Conservation (phyloP, 2,329 filamentous ascomycete species). For the Apiospora sp. region DNA sequence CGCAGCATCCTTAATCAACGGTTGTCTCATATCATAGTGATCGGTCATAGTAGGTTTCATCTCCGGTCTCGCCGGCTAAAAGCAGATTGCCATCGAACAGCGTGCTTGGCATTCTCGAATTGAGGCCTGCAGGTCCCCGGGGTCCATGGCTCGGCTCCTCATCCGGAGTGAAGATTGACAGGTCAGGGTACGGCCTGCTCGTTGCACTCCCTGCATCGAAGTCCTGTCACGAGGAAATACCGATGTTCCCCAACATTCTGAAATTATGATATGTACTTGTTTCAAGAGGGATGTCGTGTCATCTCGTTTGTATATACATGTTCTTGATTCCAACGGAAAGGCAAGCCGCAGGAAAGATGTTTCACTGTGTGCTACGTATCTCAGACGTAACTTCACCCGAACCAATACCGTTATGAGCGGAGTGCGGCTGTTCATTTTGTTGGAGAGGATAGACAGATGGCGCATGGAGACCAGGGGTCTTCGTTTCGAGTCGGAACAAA, state of each 20-base stretch:
- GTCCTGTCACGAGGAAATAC: neutral
- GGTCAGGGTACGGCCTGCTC: neutral
- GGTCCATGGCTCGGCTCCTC: neutral
- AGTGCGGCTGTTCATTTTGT: neutral
- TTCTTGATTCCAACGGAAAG: neutral
- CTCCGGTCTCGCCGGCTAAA: neutral
- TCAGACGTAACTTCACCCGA: neutral
- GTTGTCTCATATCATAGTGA: neutral
- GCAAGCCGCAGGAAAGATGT: neutral
- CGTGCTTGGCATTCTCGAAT: neutral
- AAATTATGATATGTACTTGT: neutral
- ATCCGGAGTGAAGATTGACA: neutral
- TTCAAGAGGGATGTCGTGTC: neutral
- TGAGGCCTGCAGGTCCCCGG: neutral
- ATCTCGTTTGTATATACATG: neutral
- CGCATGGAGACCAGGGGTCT: neutral
- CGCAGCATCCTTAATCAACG: neutral
- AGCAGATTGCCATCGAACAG: neutral
- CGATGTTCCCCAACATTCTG: neutral
- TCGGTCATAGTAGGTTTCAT: neutral
- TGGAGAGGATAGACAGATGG: neutral
- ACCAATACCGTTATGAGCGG: neutral
- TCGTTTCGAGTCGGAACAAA: neutral
- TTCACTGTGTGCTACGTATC: neutral
- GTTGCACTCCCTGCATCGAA: neutral